These are phyloP conservation scores for Penicillium brasilianum DNA, from an alignment of 2,329 filamentous ascomycete species.

Conservation along the genomic window DNA sequence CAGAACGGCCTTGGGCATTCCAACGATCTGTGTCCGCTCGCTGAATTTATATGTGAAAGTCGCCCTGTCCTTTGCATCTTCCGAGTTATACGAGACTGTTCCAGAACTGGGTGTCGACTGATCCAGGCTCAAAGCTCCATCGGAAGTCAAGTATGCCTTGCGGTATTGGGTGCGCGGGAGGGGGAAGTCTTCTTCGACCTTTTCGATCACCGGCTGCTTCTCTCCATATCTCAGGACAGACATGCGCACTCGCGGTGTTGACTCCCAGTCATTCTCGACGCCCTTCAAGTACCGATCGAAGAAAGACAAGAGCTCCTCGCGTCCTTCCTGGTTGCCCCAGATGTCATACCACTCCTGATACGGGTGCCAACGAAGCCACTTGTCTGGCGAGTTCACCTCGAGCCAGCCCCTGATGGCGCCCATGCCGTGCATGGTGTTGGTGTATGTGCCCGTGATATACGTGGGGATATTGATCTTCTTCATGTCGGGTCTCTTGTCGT, in stretches of 20 bases:
- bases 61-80: slow-evolving; percentile 25
- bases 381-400: slow-evolving; percentile 45
- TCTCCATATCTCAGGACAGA: slow-evolving; percentile 47
- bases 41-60: slow-evolving; percentile 50
- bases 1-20: slow-evolving; percentile 53
- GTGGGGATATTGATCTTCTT: slow-evolving; percentile 32
- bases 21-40: slow-evolving; percentile 49
- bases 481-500: slow-evolving; percentile 46
- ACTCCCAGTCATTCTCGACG: slow-evolving; percentile 53
- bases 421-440: slow-evolving; percentile 43
- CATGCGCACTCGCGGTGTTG: slow-evolving; percentile 53
- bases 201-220: slow-evolving; percentile 34
- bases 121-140: slow-evolving; percentile 18
- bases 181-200: slow-evolving; percentile 43
- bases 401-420: slow-evolving; percentile 46
- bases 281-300: slow-evolving; percentile 55
- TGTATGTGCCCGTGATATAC: slow-evolving; percentile 43
- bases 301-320: slow-evolving; percentile 49
- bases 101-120: slow-evolving; percentile 15
- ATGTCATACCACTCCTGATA: slow-evolving; percentile 56
- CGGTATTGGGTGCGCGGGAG: slow-evolving; percentile 41
- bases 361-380: slow-evolving; percentile 52
- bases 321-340: slow-evolving; percentile 41
- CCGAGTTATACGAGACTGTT: slow-evolving; percentile 41
- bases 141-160: slow-evolving; percentile 37